phyloP scores from a whole-genome alignment of 768 basidiomycete genomes.

The Candolleomyces efflorescens region DNA sequence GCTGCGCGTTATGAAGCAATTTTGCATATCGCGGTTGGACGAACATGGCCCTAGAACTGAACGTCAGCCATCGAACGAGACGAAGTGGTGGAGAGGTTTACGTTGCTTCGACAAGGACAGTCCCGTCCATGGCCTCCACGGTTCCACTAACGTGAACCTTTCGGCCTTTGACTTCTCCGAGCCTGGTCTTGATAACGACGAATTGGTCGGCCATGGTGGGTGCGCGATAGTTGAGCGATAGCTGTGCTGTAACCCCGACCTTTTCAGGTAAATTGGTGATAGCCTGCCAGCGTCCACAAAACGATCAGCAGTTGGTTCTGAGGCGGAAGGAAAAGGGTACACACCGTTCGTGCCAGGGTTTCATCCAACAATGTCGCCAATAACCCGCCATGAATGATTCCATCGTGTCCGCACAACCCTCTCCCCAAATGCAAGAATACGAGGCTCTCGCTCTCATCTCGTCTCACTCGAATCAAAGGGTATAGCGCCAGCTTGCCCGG shows the following conservation, averaged over 20 bases:
- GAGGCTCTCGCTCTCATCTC: constrained; percentile 71
- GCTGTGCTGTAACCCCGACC: constrained; percentile 88
- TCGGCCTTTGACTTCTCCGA: constrained; percentile 69
- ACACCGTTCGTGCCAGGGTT: constrained; percentile 71
- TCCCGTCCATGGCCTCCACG: constrained; percentile 82
- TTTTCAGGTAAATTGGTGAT: constrained; percentile 81
- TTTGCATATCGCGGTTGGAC: constrained; percentile 88
- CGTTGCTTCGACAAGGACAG: constrained; percentile 77
- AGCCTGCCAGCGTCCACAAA: constrained; percentile 45
- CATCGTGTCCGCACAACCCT: constrained; percentile 89
- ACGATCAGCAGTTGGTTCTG: neutral
- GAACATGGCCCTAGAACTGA: constrained; percentile 61
- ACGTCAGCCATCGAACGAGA: neutral
- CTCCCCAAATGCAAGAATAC: constrained; percentile 80
- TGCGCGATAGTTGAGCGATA: constrained; percentile 77
- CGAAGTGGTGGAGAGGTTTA: constrained; percentile 32
- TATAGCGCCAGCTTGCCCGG: constrained; percentile 81
- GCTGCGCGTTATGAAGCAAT: constrained; percentile 55
- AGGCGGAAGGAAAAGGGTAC: constrained; percentile 5
- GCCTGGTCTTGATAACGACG: constrained; percentile 69
- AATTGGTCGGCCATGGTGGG: constrained; percentile 95
- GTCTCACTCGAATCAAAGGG: constrained; percentile 69
- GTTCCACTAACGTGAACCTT: constrained; percentile 68
- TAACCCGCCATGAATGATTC: constrained; percentile 91
- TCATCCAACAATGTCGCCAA: constrained; percentile 91